These are phyloP conservation scores for Fonsecaea monophora DNA, from an alignment of 2,329 filamentous ascomycete species.

Conservation along the genomic window DNA sequence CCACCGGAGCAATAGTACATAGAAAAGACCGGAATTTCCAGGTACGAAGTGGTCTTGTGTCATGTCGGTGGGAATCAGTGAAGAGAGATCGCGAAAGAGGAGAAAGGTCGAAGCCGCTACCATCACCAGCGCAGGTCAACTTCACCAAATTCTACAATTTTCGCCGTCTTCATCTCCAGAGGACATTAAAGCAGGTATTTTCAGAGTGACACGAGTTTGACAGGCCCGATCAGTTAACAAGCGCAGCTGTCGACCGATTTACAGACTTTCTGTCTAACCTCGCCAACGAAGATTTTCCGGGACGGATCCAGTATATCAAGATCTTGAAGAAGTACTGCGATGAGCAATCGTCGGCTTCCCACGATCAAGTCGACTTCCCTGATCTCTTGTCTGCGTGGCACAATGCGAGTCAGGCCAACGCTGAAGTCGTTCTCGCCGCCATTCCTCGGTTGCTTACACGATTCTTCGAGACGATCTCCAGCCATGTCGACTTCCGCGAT, in stretches of 20 bases:
- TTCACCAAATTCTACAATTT: slow-evolving; percentile 70
- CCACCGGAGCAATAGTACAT: too few relatives aligned
- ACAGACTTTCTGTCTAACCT: slow-evolving; percentile 53
- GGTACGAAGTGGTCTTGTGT: neutral
- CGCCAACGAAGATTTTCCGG: slow-evolving; percentile 46
- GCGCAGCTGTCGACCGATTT: slow-evolving; percentile 52
- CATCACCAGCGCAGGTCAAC: slow-evolving; percentile 64
- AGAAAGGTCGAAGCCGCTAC: slow-evolving; percentile 47
- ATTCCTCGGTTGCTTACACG: slow-evolving; percentile 82
- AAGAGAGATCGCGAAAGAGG: slow-evolving; percentile 44
- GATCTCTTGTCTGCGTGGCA: slow-evolving; percentile 90
- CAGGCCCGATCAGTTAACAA: slow-evolving; percentile 4
- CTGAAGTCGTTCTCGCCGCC: slow-evolving; percentile 80
- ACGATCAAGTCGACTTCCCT: slow-evolving; percentile 67
- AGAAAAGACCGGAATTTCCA: too few relatives aligned
- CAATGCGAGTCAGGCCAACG: slow-evolving; percentile 78
- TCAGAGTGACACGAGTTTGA: slow-evolving; percentile 43
- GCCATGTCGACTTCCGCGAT: slow-evolving; percentile 73
- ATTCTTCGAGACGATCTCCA: slow-evolving; percentile 78
- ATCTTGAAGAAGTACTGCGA: slow-evolving; percentile 59
- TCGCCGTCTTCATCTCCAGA: slow-evolving; percentile 63
- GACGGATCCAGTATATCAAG: slow-evolving; percentile 50
- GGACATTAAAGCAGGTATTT: slow-evolving; percentile 69
- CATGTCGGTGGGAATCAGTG: neutral
- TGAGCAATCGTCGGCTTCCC: slow-evolving; percentile 60